Conservation (phyloP, 306 rosid species). For the Rosa lucieae region DNA sequence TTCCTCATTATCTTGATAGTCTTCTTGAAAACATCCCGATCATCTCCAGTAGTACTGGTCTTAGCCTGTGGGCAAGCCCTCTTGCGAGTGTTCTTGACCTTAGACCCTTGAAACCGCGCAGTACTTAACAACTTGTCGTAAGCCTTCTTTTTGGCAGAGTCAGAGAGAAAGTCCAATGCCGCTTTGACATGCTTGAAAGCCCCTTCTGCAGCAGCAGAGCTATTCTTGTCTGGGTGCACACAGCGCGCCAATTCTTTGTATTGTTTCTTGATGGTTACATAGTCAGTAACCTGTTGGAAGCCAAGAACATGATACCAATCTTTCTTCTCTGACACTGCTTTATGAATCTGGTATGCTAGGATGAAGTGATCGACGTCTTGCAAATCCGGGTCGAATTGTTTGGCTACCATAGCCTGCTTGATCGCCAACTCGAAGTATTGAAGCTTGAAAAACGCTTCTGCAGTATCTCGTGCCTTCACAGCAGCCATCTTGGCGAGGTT, state of each 20-base stretch:
- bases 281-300: not conserved
- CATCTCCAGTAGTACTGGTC: not conserved
- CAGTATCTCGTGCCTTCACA: not conserved
- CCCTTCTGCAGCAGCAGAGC: not conserved
- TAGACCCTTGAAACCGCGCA: not conserved
- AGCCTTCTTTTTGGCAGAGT: not conserved
- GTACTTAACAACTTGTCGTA: not conserved
- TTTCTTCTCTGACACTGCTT: not conserved
- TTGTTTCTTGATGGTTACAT: not conserved
- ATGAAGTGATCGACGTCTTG: not conserved
- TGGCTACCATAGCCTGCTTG: conserved; percentile 11
- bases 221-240: conserved; percentile 10
- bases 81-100: not conserved
- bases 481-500: not conserved
- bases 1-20: not conserved
- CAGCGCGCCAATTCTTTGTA: not conserved
- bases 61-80: not conserved
- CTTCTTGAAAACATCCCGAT: not conserved
- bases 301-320: not conserved
- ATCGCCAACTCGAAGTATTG: not conserved
- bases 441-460: not conserved
- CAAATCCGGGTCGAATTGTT: not conserved
- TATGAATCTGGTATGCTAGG: not conserved
- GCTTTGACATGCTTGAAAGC: not conserved
- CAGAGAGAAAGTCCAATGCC: not conserved